These are phyloP conservation scores for Fusarium napiforme DNA, from an alignment of 2,329 filamentous ascomycete genomes.

Conservation along the genomic window DNA sequence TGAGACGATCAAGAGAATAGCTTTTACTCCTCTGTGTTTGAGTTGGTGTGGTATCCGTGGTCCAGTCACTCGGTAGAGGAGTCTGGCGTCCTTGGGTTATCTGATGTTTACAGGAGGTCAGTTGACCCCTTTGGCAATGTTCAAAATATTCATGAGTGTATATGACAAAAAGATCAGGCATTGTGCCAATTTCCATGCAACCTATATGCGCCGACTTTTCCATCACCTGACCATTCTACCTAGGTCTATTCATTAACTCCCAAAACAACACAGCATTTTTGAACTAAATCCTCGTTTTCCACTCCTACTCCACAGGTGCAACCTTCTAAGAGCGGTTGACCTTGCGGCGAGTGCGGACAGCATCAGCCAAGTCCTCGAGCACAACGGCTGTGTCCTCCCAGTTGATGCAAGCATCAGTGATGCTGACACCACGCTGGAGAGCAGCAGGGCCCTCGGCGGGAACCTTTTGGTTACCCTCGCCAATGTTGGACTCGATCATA, in stretches of 20 bases:
- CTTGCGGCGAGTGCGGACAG: slow-evolving; percentile 79
- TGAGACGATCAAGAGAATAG: slow-evolving; percentile 15
- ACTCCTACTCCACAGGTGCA: slow-evolving; percentile 34
- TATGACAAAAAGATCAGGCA: slow-evolving; percentile 31
- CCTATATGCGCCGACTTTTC: slow-evolving; percentile 44
- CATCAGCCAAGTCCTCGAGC: slow-evolving; percentile 86
- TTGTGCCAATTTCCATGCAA: slow-evolving; percentile 43
- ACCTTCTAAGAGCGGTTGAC: slow-evolving; percentile 51
- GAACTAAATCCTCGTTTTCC: slow-evolving; percentile 10
- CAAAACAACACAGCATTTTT: slow-evolving; percentile 16
- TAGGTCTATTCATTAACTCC: slow-evolving; percentile 42
- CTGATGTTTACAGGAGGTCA: slow-evolving; percentile 6
- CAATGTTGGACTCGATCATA: slow-evolving; percentile 99
- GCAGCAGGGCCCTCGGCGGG: slow-evolving; percentile 81
- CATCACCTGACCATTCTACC: slow-evolving; percentile 29
- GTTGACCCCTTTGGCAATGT: slow-evolving; percentile 8
- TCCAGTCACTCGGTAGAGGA: background rate
- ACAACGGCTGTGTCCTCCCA: slow-evolving; percentile 88
- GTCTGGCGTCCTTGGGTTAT: slow-evolving; percentile 26
- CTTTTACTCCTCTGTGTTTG: slow-evolving; percentile 1
- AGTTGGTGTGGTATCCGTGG: background rate
- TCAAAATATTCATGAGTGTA: slow-evolving; percentile 6
- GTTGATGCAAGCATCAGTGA: slow-evolving; percentile 95
- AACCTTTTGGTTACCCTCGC: slow-evolving; percentile 90
- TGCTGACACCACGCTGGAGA: slow-evolving; percentile 90